A percentile compares a stretch with the other conserved stretches of the same genome.
These are phyloP conservation scores for Calcarisporium arbuscula DNA, from an alignment of 2,329 filamentous ascomycete species.

Conservation along the genomic window DNA sequence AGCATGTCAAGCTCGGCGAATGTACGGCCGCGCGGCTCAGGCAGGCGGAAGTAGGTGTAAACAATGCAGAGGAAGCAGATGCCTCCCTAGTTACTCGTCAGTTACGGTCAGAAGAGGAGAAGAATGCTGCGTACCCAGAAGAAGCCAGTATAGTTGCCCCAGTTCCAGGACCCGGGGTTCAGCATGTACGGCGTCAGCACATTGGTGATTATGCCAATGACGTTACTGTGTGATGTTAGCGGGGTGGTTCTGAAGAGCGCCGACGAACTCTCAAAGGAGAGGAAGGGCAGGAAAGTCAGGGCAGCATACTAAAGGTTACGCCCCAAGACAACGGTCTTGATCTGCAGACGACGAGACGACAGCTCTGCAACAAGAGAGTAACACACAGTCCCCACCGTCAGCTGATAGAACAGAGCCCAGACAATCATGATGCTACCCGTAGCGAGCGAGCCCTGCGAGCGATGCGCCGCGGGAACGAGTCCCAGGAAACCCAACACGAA, in stretches of 20 bases:
- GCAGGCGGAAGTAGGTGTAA: constrained; percentile 55
- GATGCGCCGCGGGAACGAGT: constrained; percentile 57
- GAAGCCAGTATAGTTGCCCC: constrained; percentile 81
- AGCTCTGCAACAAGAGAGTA: constrained; percentile 85
- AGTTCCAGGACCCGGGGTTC: constrained; percentile 81
- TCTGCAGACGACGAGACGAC: constrained; percentile 74
- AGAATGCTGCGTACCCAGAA: constrained; percentile 56
- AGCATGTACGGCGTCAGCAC: constrained; percentile 90
- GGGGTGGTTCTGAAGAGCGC: background rate
- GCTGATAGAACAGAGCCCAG: constrained; percentile 78
- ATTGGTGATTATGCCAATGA: constrained; percentile 74
- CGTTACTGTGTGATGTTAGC: constrained; percentile 44
- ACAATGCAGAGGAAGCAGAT: constrained; percentile 75
- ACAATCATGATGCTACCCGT: constrained; percentile 81
- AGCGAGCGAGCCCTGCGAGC: constrained; percentile 59
- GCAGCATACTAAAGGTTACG: constrained; percentile 68
- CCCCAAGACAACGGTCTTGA: constrained; percentile 86
- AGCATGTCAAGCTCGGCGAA: constrained; percentile 83
- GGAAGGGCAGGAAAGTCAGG: constrained; percentile 11
- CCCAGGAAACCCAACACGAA: constrained; percentile 80
- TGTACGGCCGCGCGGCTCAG: constrained; percentile 71
- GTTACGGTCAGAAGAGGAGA: background rate
- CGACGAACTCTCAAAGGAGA: background rate
- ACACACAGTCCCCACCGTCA: constrained; percentile 82
- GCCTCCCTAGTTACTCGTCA: constrained; percentile 42